Evolutionary conservation across 2,329 filamentous ascomycete genomes (phyloP).

Genomic region (Paramyrothecium sp.): DNA sequence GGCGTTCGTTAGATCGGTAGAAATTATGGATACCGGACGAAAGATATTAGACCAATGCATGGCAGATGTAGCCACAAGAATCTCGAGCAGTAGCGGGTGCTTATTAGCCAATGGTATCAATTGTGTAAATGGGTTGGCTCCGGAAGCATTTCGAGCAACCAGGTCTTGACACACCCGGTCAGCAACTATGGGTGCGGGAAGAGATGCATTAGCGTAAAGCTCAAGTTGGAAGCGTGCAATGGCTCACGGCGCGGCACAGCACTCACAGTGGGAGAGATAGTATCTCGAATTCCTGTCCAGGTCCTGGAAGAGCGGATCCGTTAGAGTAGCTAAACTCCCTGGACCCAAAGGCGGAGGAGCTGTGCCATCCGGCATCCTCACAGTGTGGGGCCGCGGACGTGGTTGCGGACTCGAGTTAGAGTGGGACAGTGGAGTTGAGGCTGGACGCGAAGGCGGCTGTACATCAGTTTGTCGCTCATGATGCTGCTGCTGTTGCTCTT

Average conservation of each 20-base stretch:
- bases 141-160: constrained; percentile 44
- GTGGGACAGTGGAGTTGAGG: constrained; percentile 3
- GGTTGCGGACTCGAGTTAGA: constrained; percentile 13
- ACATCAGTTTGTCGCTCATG: neutral
- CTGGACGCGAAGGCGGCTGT: constrained; percentile 1
- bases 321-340: constrained; percentile 28
- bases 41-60: constrained; percentile 47
- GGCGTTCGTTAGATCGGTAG: constrained; percentile 28
- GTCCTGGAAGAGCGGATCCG: constrained; percentile 56
- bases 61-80: constrained; percentile 48
- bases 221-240: neutral
- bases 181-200: constrained; percentile 31
- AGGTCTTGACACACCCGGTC: constrained; percentile 53
- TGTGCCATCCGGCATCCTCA: constrained; percentile 5
- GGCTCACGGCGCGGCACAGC: too few relatives aligned
- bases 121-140: constrained; percentile 46
- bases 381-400: constrained; percentile 16
- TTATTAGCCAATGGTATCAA: constrained; percentile 44
- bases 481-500: constrained; percentile 3
- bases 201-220: constrained; percentile 18
- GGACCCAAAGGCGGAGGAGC: neutral
- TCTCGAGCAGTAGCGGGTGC: constrained; percentile 45
- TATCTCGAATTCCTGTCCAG: constrained; percentile 42
- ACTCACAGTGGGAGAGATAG: constrained; percentile 52
- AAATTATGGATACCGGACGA: constrained; percentile 29